Base-by-base conservation (phyloP, 2,329 filamentous ascomycete species). In the Plectosphaerella plurivora region DNA sequence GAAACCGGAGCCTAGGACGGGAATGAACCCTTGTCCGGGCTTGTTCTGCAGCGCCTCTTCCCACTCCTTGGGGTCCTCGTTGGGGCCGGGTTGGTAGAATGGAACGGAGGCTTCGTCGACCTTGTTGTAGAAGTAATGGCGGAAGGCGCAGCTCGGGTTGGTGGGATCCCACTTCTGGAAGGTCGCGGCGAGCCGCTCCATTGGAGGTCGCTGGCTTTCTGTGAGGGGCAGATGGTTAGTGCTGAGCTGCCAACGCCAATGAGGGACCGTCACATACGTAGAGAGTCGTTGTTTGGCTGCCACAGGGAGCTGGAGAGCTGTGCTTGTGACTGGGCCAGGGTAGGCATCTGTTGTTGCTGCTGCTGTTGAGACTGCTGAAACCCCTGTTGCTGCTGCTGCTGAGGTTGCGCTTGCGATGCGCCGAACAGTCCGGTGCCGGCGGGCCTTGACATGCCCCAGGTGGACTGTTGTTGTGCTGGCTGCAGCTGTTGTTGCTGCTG, bases 41-140 rank as follows among this genome's bases (percentile, higher is more conserved):
- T 92, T 91, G 63, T 88, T 87, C 59, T 87, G 82, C 25, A 93
- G 79, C 0, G 90, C 90, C 61, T 91, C 88, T 63, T 95, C 90
- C 88, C 89, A 95, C 64, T 89, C 88, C 58, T 83, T 81, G 37
- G 86, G 82, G 63, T 92, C 85, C 64, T 94, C 90, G 59, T 82
- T 76, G 1, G 83, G 74, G 15, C 81, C 76, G 2, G 88, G 88
- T 57, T 85, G 82, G 68, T 88, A 92, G 68, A 88, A 91, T 11
- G 88, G 88, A n/a, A 87, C 85, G 64, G 81, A 80, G 50, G 83
- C 81, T 62, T 88, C 83, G 57, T 88, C 85, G 57, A 92, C 88
- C 59, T 89, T 84, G 72, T 94, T 94, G 77, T 94, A 95, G 68
- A 94, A 90, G 74, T 93, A 93, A 64, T 88, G 77, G 68, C 90